Percentiles rank a stretch among this genome's conserved stretches.
phyloP scores from a whole-genome alignment of 257 asterid species.

The Henckelia pumila region DNA sequence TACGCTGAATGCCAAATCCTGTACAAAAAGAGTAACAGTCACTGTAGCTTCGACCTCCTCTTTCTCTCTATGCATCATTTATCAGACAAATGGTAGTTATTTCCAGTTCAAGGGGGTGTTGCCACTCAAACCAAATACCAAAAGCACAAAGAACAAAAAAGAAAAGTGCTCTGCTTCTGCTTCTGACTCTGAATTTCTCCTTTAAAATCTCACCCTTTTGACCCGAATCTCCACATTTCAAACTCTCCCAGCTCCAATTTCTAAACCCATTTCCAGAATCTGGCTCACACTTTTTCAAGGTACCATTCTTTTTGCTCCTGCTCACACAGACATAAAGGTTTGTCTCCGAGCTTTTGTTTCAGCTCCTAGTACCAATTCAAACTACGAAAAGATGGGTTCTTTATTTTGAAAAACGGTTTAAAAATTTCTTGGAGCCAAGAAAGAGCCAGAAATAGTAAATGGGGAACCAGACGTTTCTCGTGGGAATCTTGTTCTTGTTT shows the following conservation, averaged over 20 bases:
- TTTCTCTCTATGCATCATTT: conserved; percentile 25
- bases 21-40: background rate
- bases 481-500: conserved; percentile 35
- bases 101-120: conserved; percentile 20
- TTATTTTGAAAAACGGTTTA: conserved; percentile 25
- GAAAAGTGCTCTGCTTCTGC: conserved; percentile 35
- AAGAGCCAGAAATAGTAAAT: conserved; percentile 26
- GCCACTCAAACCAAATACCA: conserved; percentile 29
- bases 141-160: conserved; percentile 52
- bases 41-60: conserved; percentile 1
- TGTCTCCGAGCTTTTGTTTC: conserved; percentile 35
- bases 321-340: conserved; percentile 21
- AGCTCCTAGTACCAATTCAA: conserved; percentile 25
- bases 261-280: conserved; percentile 48
- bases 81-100: conserved; percentile 24
- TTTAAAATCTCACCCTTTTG: conserved; percentile 34
- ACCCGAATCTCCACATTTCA: conserved; percentile 44
- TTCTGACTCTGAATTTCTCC: conserved; percentile 32
- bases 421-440: conserved; percentile 13
- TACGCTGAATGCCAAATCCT: no score
- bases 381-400: conserved; percentile 24
- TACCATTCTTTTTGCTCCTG: conserved; percentile 41
- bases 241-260: conserved; percentile 44
- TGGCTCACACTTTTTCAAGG: conserved; percentile 43
- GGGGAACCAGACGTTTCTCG: conserved; percentile 37